Percentiles rank a stretch among this genome's conserved stretches.
Evolutionary conservation across 352 stramenopile species (phyloP).

Genomic region (Globisporangium polare): DNA sequence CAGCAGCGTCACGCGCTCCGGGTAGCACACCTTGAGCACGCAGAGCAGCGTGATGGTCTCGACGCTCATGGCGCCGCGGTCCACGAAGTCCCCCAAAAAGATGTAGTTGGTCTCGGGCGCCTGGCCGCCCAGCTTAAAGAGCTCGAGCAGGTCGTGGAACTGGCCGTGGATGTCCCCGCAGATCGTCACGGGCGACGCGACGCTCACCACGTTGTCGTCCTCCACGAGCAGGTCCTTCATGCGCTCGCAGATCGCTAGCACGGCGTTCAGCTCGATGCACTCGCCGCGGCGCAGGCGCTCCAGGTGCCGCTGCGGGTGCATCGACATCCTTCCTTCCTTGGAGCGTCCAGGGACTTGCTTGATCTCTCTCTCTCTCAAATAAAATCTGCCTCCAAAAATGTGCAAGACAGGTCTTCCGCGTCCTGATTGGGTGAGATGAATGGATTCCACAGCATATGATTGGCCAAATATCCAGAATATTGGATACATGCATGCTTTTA

Average conservation of each 20-base stretch:
- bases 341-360: too few species aligned
- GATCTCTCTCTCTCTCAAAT: background rate
- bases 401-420: background rate
- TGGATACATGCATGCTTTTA: background rate
- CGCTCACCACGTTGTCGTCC: conserved; percentile 80
- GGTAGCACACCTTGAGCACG: conserved; percentile 86
- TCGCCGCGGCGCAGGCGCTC: conserved; percentile 63
- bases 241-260: conserved; percentile 61
- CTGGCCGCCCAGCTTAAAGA: conserved; percentile 89
- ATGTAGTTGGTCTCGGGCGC: conserved; percentile 87
- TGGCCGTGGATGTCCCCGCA: conserved; percentile 97
- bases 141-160: conserved; percentile 95
- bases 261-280: conserved; percentile 38
- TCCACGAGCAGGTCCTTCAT: conserved; percentile 67
- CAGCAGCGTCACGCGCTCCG: conserved; percentile 90
- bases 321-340: conserved; percentile 15
- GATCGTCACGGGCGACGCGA: conserved; percentile 76
- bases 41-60: conserved; percentile 92
- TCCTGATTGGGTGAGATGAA: background rate
- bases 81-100: conserved; percentile 98
- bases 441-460: background rate
- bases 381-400: too few species aligned
- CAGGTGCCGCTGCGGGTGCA: conserved; percentile 39
- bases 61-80: conserved; percentile 94
- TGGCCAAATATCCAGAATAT: background rate